Evolutionary conservation across 106 monocot species (phyloP).

Genomic region (Apostasia shenzhenica): DNA sequence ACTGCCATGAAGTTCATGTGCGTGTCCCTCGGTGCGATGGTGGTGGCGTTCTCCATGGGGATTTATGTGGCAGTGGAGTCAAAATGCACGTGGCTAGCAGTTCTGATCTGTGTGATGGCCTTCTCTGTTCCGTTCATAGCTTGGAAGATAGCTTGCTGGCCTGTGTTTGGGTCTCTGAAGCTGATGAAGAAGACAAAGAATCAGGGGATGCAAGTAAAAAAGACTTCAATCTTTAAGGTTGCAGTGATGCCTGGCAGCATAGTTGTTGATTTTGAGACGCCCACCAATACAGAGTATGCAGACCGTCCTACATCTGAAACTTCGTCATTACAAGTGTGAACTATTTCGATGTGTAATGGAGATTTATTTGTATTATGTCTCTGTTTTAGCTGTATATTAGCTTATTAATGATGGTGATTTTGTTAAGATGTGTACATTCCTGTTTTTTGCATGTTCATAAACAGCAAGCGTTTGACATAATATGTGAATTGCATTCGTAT

Average conservation of each 20-base stretch:
- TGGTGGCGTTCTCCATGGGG: constrained; percentile 24
- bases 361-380: too few relatives aligned
- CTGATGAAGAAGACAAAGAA: neutral
- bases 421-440: too few relatives aligned
- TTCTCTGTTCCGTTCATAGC: constrained; percentile 11
- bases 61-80: constrained; percentile 10
- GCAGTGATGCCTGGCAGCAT: neutral
- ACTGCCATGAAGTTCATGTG: constrained; percentile 17
- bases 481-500: too few relatives aligned
- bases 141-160: neutral
- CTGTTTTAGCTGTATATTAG: too few relatives aligned
- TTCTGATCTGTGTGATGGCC: constrained; percentile 11
- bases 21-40: constrained; percentile 21
- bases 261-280: constrained; percentile 6
- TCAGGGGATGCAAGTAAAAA: neutral
- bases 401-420: too few relatives aligned
- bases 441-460: too few relatives aligned
- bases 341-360: too few relatives aligned
- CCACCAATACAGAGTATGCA: neutral
- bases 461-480: too few relatives aligned
- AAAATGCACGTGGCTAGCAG: constrained; percentile 11
- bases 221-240: neutral
- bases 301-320: too few relatives aligned
- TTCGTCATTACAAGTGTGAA: too few relatives aligned
- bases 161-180: constrained; percentile 3